Conservation (phyloP, 169 alveolate species). For the Blepharisma undulans region DNA sequence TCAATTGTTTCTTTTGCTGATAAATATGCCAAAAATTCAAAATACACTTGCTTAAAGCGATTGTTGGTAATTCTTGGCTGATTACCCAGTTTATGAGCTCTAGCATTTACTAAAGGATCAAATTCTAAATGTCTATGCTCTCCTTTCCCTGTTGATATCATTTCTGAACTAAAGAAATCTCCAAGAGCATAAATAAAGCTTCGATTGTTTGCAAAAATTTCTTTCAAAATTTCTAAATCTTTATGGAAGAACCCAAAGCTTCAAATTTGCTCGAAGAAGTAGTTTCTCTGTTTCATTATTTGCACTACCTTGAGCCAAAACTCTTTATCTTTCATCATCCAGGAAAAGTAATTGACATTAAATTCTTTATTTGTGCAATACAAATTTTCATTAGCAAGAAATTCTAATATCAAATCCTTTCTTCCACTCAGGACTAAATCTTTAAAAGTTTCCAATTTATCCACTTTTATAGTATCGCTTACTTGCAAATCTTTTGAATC, state of each 20-base stretch:
- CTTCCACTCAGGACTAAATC: conserved; percentile 53
- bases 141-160: neutral
- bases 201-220: conserved; percentile 38
- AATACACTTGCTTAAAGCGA: neutral
- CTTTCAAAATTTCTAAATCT: conserved; percentile 55
- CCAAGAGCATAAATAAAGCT: neutral
- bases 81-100: conserved; percentile 72
- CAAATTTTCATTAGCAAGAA: conserved; percentile 44
- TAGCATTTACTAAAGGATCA: conserved; percentile 74
- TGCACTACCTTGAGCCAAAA: conserved; percentile 51
- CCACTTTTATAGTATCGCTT: neutral
- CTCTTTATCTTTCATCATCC: conserved; percentile 64
- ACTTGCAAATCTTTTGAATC: conserved; percentile 37
- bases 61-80: conserved; percentile 34
- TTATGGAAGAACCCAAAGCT: conserved; percentile 61
- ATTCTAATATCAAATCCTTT: conserved; percentile 53
- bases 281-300: conserved; percentile 52
- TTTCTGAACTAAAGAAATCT: neutral
- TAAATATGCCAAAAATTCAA: neutral
- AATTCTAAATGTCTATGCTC: conserved; percentile 64
- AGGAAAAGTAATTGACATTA: conserved; percentile 40
- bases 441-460: conserved; percentile 47
- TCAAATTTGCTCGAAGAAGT: conserved; percentile 63
- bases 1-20: neutral
- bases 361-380: conserved; percentile 43